Evolutionary conservation across 176 grass and related monocot genomes (phyloP), one percentile per base, ranked within the genome.

Genomic region (Musa schizocarpa): DNA sequence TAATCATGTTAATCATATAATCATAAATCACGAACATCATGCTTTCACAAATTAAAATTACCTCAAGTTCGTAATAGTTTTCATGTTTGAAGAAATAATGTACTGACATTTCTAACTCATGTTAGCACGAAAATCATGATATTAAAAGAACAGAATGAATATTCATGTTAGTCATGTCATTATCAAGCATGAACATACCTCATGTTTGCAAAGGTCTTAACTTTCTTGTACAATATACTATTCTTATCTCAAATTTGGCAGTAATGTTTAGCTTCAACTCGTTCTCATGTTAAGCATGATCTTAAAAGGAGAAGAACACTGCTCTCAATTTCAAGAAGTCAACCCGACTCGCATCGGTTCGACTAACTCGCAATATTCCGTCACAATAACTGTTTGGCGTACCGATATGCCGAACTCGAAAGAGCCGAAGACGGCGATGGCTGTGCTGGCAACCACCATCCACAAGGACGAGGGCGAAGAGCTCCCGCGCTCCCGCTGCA

Each of bases 361-460:
- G 34, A 43, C 5, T 5, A 43, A 43, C 34, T 43, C 34, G 34
- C 34, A 43, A 43, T 43, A 43, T 43, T 43, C 4, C 34, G 34
- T 43, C 34, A 43, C 34, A 43, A 43, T 27, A 20, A 69, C 10
- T 50, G 29, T 70, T 70, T 10, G 4, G 63, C 53, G 49, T 84
- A 90, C 84, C 72, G 88, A 87, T 26, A 84, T 82, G 51, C 79
- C 88, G 71, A 90, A 90, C 72, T 74, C 88, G 19, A 90, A 90
- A 75, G 88, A 90, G 52, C 88, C 84, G 76, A 75, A 82, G 54
- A 90, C 88, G 11, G 88, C 76, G 72, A 90, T 12, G 76, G 81
- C 54, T 54, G 84, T 90, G 88, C 84, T 87, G 48, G 54, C 54
- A 20, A 90, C 84, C 27, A 90, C 84, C 72, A 80, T 76, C 62